These are phyloP conservation scores for Cadophora sp. DNA, from an alignment of 2,329 filamentous ascomycete genomes.

Conservation along the genomic window DNA sequence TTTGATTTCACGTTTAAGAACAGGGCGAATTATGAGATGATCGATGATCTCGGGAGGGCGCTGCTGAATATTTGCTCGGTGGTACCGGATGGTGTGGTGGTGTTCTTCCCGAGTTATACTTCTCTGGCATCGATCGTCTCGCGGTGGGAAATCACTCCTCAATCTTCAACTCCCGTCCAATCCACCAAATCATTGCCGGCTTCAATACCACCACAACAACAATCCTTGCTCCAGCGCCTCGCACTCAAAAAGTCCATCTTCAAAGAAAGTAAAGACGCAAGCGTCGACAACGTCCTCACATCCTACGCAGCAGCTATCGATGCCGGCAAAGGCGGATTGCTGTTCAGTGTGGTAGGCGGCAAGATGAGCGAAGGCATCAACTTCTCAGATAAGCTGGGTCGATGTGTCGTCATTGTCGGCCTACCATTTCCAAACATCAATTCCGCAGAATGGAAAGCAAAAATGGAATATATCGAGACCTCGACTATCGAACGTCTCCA, in stretches of 20 bases:
- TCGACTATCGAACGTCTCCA: slow-evolving; percentile 52
- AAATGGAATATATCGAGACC: slow-evolving; percentile 83
- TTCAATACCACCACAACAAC: not conserved
- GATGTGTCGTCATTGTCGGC: slow-evolving; percentile 90
- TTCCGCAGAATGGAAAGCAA: slow-evolving; percentile 91
- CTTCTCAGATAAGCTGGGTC: slow-evolving; percentile 88
- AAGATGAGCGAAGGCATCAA: slow-evolving; percentile 98
- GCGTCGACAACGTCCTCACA: slow-evolving; percentile 69
- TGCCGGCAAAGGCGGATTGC: slow-evolving; percentile 70
- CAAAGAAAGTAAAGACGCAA: slow-evolving; percentile 58
- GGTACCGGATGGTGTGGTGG: slow-evolving; percentile 88
- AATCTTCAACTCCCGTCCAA: not conserved
- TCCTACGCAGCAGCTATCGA: slow-evolving; percentile 75
- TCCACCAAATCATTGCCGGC: not conserved
- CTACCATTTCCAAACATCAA: slow-evolving; percentile 91
- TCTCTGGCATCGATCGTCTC: slow-evolving; percentile 80
- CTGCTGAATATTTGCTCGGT: slow-evolving; percentile 74
- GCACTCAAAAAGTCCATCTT: slow-evolving; percentile 67
- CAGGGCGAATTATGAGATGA: slow-evolving; percentile 66
- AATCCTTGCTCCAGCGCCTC: slow-evolving; percentile 65
- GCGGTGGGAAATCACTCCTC: slow-evolving; percentile 60
- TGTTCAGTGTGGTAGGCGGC: slow-evolving; percentile 91
- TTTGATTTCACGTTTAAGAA: slow-evolving; percentile 92
- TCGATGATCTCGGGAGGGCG: slow-evolving; percentile 75
- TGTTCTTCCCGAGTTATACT: slow-evolving; percentile 95